Base-by-base conservation (phyloP, 1,284 basidiomycete genomes). In the Leccinum pallidistipes region DNA sequence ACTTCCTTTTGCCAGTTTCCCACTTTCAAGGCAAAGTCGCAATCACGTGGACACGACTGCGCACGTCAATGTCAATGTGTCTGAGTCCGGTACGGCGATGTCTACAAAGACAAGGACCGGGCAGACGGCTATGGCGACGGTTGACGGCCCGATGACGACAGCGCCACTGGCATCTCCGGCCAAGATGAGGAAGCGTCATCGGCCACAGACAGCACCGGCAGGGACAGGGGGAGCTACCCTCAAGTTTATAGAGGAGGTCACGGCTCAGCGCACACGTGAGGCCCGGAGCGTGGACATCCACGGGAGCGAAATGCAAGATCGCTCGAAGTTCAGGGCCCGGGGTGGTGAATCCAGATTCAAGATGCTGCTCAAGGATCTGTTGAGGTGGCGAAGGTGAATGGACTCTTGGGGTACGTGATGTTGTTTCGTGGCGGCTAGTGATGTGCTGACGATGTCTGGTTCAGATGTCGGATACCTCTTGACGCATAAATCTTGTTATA, bases 171-270 rank as follows among this genome's bases (percentile, higher is more conserved):
- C 60, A 11, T 52, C 66, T 3, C 50, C 61, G 14, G 7, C 54
- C 3, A 68, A 57, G 36, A 27, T 49, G 31, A 57, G 6, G 40
- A 60, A 57, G 29, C 62, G 38, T 6, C 50, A 29, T 18, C 68
- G 72, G 6, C 73, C 70, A 40, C 70, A 71, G 50, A 74, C 70
- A 3, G 70, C 73, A 0, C 69, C 69, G 31, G 38, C 54, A 5
- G 58, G 62, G 27, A 47, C 43, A 10, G 62, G 69, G 1, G 62
- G 66, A 7, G 31, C 52, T 3, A n/a, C 66, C 2, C 32, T 56
- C 58, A 59, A 57, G 61, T 71, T 71, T 40, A 54, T 61, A 8
- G 69, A 70, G 16, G 69, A 59, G 0, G n/a, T 40, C 16, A 51
- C 36, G 47, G 45, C 38, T 47, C 40, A 36, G 36, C 56, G 32